These are phyloP conservation scores for Erigeron canadensis DNA, from an alignment of 129 eudicot species.

Conservation along the genomic window DNA sequence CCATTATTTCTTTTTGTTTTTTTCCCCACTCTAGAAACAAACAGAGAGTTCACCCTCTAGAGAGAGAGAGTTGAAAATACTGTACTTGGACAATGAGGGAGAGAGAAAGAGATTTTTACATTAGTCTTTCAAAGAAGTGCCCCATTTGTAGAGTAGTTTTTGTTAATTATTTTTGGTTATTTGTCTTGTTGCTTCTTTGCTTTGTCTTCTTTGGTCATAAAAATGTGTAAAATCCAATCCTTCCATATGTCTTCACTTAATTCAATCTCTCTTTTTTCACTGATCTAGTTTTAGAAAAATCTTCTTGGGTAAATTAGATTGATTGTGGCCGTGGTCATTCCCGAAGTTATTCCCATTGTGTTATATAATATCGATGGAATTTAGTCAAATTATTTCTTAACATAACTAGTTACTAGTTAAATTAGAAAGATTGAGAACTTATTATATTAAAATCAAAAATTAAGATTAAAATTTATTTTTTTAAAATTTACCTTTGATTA, in stretches of 20 bases:
- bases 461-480: too few relatives aligned
- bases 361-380: too few relatives aligned
- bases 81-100: constrained; percentile 25
- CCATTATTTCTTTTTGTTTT: constrained; percentile 45
- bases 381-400: too few relatives aligned
- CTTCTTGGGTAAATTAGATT: too few relatives aligned
- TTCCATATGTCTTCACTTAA: constrained; percentile 18
- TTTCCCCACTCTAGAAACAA: constrained; percentile 30
- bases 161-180: constrained; percentile 34
- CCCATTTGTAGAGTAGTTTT: constrained; percentile 9
- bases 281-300: too few relatives aligned
- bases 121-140: constrained; percentile 24
- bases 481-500: too few relatives aligned
- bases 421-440: too few relatives aligned
- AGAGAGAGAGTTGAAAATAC: constrained; percentile 43
- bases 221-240: constrained; percentile 1
- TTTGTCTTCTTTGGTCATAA: constrained; percentile 27
- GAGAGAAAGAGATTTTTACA: constrained; percentile 24
- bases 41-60: constrained; percentile 27
- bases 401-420: too few relatives aligned
- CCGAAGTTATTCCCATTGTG: too few relatives aligned
- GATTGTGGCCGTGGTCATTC: too few relatives aligned
- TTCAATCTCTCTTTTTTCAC: neutral
- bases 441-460: too few relatives aligned
- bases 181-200: constrained; percentile 39